phyloP scores from a whole-genome alignment of 441 rosid species.

The Jatropha multifida region DNA sequence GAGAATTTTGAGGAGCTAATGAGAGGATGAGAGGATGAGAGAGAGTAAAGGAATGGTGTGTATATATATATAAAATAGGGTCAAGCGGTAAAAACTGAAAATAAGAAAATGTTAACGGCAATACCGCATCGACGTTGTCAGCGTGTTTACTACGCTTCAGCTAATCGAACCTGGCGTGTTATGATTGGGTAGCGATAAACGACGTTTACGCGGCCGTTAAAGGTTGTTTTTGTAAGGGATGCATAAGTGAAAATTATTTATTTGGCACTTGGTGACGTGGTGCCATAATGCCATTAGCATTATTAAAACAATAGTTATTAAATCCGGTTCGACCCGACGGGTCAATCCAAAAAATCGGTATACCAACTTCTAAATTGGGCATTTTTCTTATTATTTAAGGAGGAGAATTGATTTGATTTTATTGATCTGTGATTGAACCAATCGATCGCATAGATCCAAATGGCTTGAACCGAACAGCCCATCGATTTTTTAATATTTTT shows the following conservation, averaged over 20 bases:
- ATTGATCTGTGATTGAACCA: too few species aligned
- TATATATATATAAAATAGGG: neutral
- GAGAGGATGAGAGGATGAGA: neutral
- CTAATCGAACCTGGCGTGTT: slow-evolving; percentile 16
- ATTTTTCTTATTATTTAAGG: too few species aligned
- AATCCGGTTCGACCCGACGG: too few species aligned
- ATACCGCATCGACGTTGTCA: slow-evolving; percentile 29
- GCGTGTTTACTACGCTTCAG: slow-evolving; percentile 24
- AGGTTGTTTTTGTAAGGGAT: neutral
- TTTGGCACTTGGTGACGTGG: too few species aligned
- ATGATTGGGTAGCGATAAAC: slow-evolving; percentile 9
- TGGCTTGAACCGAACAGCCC: too few species aligned
- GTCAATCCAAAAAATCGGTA: too few species aligned
- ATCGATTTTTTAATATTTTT: too few species aligned
- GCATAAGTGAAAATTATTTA: neutral
- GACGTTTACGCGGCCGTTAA: slow-evolving; percentile 1
- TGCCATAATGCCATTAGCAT: too few species aligned
- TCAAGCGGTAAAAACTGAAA: neutral
- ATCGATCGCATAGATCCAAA: too few species aligned
- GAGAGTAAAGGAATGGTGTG: neutral
- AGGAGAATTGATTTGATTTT: too few species aligned
- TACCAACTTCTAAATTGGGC: too few species aligned
- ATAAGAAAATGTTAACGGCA: slow-evolving; percentile 9
- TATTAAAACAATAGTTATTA: too few species aligned
- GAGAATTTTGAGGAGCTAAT: neutral